Base-by-base conservation (phyloP, 306 rosid species). In the Echinosophora koreensis region DNA sequence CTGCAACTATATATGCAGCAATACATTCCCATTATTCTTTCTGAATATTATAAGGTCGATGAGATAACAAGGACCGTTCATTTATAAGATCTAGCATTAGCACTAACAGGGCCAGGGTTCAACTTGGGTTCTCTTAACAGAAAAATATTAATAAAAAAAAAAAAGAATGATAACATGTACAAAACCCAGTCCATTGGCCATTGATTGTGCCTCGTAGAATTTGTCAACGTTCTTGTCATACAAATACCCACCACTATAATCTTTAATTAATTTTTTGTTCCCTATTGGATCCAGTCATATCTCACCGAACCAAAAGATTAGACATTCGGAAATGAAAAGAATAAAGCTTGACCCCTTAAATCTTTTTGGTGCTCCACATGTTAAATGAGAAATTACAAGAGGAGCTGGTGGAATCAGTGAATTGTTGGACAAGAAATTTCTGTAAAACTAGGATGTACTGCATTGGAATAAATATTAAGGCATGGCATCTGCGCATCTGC, bases 1-100 rank as follows among this genome's bases (percentile, higher is more conserved):
- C 18, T 80, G 30, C 17, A 13, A 61, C 11, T n/a, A 30, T 62
- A 60, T 69, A 30, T 30, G 18, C 34, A 65, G 57, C 49, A 54
- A 58, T 14, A 30, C 11, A 74, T 58, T 74, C 69, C 57, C 71
- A 46, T 14, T 63, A 77, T 77, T 81, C 86, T 15, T 55, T 64
- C 14, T 42, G 73, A 61, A 67, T 37, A 73, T 41, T 9, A 8
- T 7, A 35, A 56, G 54, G 71, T 73, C 9, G 34, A 57, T 13
- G 32, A 76, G 65, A 64, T 66, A 51, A 83, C n/a, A 17, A 61
- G 42, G 66, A 54, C 89, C 90, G 14, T 84, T 82, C 90, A 12
- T 50, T 37, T 65, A 15, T 10, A 47, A 49, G 3, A 69, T 76
- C 63, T 72, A 52, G 52, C 69, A 66, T 56, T 60, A 12, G 22